Evolutionary conservation across 2,329 filamentous ascomycete genomes (phyloP), one percentile per base, ranked within the genome.

Genomic region (Aspergillus neoniger): DNA sequence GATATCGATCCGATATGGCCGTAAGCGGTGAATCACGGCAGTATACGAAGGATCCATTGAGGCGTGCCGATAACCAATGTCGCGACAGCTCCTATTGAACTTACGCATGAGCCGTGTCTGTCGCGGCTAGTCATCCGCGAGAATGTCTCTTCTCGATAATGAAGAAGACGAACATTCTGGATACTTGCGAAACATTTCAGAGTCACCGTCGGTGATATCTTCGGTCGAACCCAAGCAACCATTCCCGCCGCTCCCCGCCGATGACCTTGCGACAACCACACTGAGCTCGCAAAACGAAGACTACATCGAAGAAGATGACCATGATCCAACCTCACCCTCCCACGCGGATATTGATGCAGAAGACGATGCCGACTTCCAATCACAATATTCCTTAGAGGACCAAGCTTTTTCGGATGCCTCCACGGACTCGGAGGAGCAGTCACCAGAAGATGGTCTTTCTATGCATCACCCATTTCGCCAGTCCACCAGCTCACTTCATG

Each of bases 311-410:
- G 70, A 73, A 28, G 70, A 71, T 32, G 73, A 72, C 15, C 67
- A 69, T 30, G 69, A 67, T 21, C 58, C 71, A 50, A 69, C 61
- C 32, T 75, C 71, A 12, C 69, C 70, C 17, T 63, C 65, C 32
- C 69, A 72, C 57, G 68, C 69, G 6, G 72, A 71, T 51, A 58
- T 71, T 5, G 71, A 67, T 28, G 63, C 69, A 9, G 72, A 70
- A 39, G 72, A 76, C 15, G 77, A 81, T 58, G 74, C 73, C 4
- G 78, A 80, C 59, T 80, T 81, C 51, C 75, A 79, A 57, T 79
- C 79, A 3, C 79, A 81, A 23, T 81, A 80, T 54, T 80, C 74
- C 3, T 60, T 77, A 19, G 75, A 76, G 44, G 70, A 76, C 30
- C 73, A 75, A 49, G 76, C 74, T 0, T 65, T 74, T 23, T 75